A percentile compares a stretch with the other conserved stretches of the same genome.
Conservation (phyloP, 1,284 basidiomycete species). For the Sporisorium exsertum region DNA sequence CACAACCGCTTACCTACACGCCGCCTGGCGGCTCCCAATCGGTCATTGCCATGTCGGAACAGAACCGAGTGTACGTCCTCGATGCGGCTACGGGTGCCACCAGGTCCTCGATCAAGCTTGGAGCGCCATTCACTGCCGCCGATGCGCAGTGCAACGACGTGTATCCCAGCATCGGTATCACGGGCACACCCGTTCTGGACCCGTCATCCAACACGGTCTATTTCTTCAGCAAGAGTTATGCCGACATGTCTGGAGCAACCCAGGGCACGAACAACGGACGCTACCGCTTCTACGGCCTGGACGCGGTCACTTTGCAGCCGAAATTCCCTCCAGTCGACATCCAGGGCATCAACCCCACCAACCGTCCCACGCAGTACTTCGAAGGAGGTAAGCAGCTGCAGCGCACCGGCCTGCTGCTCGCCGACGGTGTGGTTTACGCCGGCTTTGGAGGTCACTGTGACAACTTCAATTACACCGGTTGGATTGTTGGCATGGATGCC, state of each 20-base stretch:
- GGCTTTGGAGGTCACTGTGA: constrained; percentile 38
- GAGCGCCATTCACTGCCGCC: neutral
- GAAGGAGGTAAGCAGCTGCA: constrained; percentile 27
- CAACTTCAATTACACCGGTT: constrained; percentile 41
- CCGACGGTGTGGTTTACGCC: constrained; percentile 28
- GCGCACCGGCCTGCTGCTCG: constrained; percentile 19
- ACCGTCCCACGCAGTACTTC: constrained; percentile 22
- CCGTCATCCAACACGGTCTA: constrained; percentile 16
- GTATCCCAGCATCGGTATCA: constrained; percentile 18
- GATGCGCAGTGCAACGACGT: constrained; percentile 22
- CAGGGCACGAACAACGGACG: constrained; percentile 15
- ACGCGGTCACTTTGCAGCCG: constrained; percentile 16
- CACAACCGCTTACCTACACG: constrained; percentile 23
- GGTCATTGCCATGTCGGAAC: constrained; percentile 16
- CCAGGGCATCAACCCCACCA: constrained; percentile 13
- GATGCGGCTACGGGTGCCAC: constrained; percentile 17
- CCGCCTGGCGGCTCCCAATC: constrained; percentile 13
- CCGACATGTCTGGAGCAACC: constrained; percentile 7
- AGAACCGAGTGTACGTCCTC: constrained; percentile 18
- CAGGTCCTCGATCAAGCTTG: neutral
- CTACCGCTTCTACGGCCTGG: constrained; percentile 30
- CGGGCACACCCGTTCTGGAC: constrained; percentile 26
- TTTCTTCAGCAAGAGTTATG: constrained; percentile 27
- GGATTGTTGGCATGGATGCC: constrained; percentile 37
- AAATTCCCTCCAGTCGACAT: constrained; percentile 19